Base-by-base conservation (phyloP, 1,284 basidiomycete species). In the Mycosarcoma maydis region DNA sequence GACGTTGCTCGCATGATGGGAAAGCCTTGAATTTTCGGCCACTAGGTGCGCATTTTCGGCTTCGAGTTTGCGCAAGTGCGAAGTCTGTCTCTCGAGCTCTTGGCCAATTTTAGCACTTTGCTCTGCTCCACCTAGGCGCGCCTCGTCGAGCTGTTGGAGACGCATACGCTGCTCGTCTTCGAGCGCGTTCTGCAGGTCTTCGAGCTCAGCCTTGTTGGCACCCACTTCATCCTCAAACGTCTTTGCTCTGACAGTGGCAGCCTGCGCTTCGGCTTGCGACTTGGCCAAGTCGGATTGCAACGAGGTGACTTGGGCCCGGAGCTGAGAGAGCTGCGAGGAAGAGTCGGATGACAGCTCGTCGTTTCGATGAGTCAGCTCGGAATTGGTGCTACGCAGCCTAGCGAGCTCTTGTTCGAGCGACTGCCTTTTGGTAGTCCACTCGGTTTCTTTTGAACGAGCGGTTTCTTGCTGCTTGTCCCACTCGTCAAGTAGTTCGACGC, bases 391-490 rank as follows among this genome's bases (percentile, higher is more conserved):
- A 11, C 72, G 54, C 7, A 77, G 42, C 2, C 52, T 45, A 3
- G 59, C 57, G 3, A 75, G 32, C 30, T 71, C 64, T 3, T 71
- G 62, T 17, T 79, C 72, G 11, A 72, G 48, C 3, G 37, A 27
- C 33, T 43, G 47, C 1, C 60, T 50, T n/a, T 59, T 51, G 0
- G 52, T 4, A 3, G 32, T 38, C 68, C 72, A 78, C 6, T 60
- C 70, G 1, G 56, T 42, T 36, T 76, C 61, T 17, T 68, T 62
- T 4, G 61, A 17, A 6, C 52, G 54, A 4, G 50, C 41, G 24
- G 58, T 34, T 14, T 66, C 74, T 29, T 75, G 71, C 41, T 58
- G 56, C 22, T 65, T 52, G 16, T 80, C 77, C 77, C 77, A 80
- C 24, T 78, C 73, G 34, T 66, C 44, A 17, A 77, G 44, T 30